Conservation (phyloP, 2,329 filamentous ascomycete genomes). For the Sphaerulina musiva region DNA sequence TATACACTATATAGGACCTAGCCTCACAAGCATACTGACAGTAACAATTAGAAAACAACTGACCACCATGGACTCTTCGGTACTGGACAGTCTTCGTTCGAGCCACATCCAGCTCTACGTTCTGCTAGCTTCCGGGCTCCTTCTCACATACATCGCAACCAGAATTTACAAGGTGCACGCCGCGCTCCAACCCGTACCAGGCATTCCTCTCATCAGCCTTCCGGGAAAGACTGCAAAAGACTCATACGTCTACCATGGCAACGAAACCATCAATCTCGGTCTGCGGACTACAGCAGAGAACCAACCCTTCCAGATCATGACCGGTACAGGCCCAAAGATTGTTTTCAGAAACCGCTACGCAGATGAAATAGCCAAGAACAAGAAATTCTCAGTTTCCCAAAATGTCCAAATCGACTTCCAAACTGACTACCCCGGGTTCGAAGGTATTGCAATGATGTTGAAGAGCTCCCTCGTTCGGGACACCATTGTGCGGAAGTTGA, state of each 20-base stretch:
- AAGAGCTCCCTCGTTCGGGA: not conserved
- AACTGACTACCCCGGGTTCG: constrained; percentile 13
- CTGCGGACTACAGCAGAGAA: not conserved
- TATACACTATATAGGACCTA: no score
- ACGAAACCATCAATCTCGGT: constrained; percentile 1
- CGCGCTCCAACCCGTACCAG: not conserved
- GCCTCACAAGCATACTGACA: no score
- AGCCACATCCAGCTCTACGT: not conserved
- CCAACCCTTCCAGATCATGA: constrained; percentile 15
- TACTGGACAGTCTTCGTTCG: not conserved
- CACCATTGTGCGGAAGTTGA: constrained; percentile 17
- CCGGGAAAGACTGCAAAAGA: constrained; percentile 1
- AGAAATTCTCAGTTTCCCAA: constrained; percentile 8
- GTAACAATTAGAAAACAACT: no score
- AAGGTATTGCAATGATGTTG: not conserved
- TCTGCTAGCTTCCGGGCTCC: not conserved
- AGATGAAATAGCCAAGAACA: constrained; percentile 11
- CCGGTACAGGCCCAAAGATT: constrained; percentile 15
- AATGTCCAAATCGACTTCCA: constrained; percentile 11
- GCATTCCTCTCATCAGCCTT: not conserved
- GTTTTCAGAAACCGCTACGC: constrained; percentile 12
- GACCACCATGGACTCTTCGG: no score
- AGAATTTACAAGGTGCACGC: not conserved
- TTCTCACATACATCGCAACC: not conserved
- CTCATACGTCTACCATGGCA: not conserved